Evolutionary conservation across 371 early-diverging fungal genomes (phyloP), one percentile per base, ranked within the genome.

Genomic region (Apophysomyces elegans): DNA sequence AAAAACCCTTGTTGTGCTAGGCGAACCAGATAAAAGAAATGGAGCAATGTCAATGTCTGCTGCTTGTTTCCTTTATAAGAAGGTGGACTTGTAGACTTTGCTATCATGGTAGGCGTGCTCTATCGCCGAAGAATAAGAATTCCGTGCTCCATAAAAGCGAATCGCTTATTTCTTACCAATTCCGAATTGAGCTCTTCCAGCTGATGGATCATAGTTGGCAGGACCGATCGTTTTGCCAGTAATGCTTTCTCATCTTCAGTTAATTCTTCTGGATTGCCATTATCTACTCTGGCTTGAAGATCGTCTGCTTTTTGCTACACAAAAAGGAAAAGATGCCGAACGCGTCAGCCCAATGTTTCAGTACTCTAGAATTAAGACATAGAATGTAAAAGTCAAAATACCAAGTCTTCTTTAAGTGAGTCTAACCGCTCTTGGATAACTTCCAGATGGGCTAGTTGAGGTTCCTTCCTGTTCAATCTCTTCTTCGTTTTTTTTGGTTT

Each of bases 21-120:
- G 38, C 80, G 71, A 4, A 77, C 72, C 6, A 80, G 46, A 56
- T 77, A 80, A 43, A 80, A 72, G 50, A 80, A 70, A 35, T 77
- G 77, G 26, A 80, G 59, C 37, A 77, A 45, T 7, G 66, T 65
- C n/a, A 80, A n/a, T 1, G 65, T 72, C 32, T 75, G 62, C 2
- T 56, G 37, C 50, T 56, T 32, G 47, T 7, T 11, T 7, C 65
- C 59, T 36, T 64, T 37, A 43, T 57, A 38, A 18, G 38, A 36
- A 18, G 41, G 11, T 58, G 14, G 56, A 3, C 18, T 8, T 57
- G 44, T 57, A 11, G 54, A 37, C 16, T 50, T 63, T 14, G 63
- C n/a, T 13, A 35, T 35, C 39, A 43, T 44, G 18, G 44, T n/a
- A n/a, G 57, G 13, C 26, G 65, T 50, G 18, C 41, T 59, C 38